phyloP scores from a whole-genome alignment of 257 asterid genomes.

The Agastache rugosa region DNA sequence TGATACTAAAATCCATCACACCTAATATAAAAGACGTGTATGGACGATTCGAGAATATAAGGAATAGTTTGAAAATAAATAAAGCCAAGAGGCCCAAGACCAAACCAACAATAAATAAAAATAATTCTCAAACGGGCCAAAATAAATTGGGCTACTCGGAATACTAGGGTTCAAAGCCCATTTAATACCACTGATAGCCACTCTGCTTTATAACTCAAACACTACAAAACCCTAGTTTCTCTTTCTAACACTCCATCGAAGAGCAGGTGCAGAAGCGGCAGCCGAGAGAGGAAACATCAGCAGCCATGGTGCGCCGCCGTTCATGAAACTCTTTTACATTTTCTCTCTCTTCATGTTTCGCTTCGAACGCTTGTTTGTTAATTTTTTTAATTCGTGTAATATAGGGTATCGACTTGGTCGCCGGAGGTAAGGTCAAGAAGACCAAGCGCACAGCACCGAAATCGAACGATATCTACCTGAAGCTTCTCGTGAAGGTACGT shows the following conservation, averaged over 20 bases:
- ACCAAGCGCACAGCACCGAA: slow-evolving; percentile 82
- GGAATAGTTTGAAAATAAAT: too few relatives aligned
- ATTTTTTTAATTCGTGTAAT: slow-evolving; percentile 38
- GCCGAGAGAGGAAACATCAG: slow-evolving; percentile 21
- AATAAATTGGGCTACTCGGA: not conserved
- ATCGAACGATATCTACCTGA: slow-evolving; percentile 79
- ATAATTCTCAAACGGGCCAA: too few relatives aligned
- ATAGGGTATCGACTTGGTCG: slow-evolving; percentile 89
- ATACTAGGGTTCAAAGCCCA: slow-evolving; percentile 24
- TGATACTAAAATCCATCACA: too few relatives aligned
- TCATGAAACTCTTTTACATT: not conserved
- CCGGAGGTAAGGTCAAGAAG: slow-evolving; percentile 93
- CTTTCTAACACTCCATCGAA: not conserved
- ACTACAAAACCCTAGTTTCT: slow-evolving; percentile 47
- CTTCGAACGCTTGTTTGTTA: not conserved
- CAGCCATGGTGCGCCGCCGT: slow-evolving; percentile 45
- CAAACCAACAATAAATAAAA: too few relatives aligned
- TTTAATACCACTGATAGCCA: not conserved
- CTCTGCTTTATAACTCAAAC: not conserved
- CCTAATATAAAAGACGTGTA: too few relatives aligned
- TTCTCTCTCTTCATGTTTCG: not conserved
- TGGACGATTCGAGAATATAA: too few relatives aligned
- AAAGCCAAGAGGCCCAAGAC: too few relatives aligned
- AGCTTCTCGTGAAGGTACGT: slow-evolving; percentile 75
- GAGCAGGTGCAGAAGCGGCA: slow-evolving; percentile 36